Evolutionary conservation across 306 rosid species (phyloP).

Genomic region (Rosa persica): DNA sequence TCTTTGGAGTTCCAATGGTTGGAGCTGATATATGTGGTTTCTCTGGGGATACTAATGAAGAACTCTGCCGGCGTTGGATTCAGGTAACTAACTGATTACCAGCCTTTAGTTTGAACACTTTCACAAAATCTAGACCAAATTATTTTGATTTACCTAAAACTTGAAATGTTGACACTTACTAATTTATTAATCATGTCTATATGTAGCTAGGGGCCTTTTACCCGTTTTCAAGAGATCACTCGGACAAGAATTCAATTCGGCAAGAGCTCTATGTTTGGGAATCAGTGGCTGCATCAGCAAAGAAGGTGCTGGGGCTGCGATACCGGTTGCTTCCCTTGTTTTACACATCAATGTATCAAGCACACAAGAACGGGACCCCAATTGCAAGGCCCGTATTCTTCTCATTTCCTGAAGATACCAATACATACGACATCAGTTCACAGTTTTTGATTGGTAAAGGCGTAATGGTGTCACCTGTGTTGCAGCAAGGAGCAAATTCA

Average conservation of each 20-base stretch:
- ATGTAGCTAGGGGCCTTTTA: conserved; percentile 86
- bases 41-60: conserved; percentile 61
- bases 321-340: conserved; percentile 79
- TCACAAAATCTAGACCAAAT: not conserved
- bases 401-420: conserved; percentile 76
- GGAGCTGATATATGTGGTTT: conserved; percentile 96
- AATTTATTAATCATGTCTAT: not conserved
- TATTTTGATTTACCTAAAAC: not conserved
- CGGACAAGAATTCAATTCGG: conserved; percentile 34
- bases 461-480: conserved; percentile 72
- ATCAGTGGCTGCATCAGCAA: conserved; percentile 76
- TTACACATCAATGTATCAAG: conserved; percentile 79
- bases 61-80: conserved; percentile 89
- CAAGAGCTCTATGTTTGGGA: conserved; percentile 92
- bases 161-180: not conserved
- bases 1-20: conserved; percentile 90
- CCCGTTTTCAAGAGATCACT: conserved; percentile 90
- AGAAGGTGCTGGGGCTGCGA: conserved; percentile 79
- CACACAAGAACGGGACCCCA: conserved; percentile 66
- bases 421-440: conserved; percentile 55
- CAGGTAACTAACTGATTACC: conserved; percentile 50
- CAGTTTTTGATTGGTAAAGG: conserved; percentile 82
- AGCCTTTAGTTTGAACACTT: not conserved
- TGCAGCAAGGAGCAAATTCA: conserved; percentile 48
- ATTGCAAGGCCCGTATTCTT: conserved; percentile 88